Evolutionary conservation across 495 filamentous ascomycete species (phyloP), one percentile per base, ranked within the genome.

Genomic region (Copromyces sp.): DNA sequence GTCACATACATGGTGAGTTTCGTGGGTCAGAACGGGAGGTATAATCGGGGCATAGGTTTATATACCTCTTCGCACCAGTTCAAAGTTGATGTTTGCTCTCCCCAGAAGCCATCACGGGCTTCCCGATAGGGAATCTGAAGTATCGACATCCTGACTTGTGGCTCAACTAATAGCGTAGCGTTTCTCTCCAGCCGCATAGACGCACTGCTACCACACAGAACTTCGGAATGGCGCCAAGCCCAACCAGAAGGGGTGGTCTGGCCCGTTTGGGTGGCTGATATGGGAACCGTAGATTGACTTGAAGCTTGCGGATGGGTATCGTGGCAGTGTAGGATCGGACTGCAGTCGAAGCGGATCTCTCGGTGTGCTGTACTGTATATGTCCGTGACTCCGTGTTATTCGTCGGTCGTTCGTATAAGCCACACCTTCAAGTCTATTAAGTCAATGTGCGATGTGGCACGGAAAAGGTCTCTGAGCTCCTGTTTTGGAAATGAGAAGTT

Each of bases 31-130:
- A 44, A n/a, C 38, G 32, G 14, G 39, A 17, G 24, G 65, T 45
- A 11, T 39, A 42, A 40, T n/a, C n/a, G 12, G 8, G 17, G 14
- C 7, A 17, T 38, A 29, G 14, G 61, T 68, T 9, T 14, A 12
- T 69, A 72, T 81, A 93, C 92, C 88, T 97, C 94, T 87, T 97
- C 94, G 79, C 94, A 97, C 90, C 93, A 97, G 76, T 97, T 95
- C 72, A 97, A 78, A 0, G 94, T 97, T 24, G 93, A 94, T 0
- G 93, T 97, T 53, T 95, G 91, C 42, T 93, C 90, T 14, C 86
- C 88, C 94, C 94, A 97, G 80, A 89, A 92, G 39, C 94, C 94
- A 69, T 87, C 84, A 9, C 88, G 84, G 65, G 87, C 76, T 71
- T 85, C 86, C 53, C 91, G 89, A 80, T 97, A 97, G 32, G 90